Evolutionary conservation across 208 protist species (phyloP).

Genomic region (Leptomonas pyrrhocoris): DNA sequence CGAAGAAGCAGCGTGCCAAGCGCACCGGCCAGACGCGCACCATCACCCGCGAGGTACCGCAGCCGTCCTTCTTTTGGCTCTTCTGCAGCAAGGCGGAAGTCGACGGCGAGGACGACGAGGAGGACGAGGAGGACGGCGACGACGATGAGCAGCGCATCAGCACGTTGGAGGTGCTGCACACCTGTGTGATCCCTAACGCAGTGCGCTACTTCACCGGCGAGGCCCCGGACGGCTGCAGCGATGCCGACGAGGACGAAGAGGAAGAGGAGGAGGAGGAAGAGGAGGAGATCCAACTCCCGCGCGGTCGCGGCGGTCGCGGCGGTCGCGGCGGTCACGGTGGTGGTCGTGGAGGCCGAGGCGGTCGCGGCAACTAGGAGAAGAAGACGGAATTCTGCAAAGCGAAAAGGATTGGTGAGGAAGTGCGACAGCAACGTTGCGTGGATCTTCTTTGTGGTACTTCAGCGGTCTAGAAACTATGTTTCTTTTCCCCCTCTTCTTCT

Average conservation of each 20-base stretch:
- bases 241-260: constrained; percentile 76
- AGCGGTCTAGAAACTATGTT: neutral
- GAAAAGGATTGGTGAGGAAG: neutral
- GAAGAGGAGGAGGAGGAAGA: constrained; percentile 77
- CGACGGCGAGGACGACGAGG: constrained; percentile 29
- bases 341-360: neutral
- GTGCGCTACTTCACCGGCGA: constrained; percentile 89
- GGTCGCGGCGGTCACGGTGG: constrained; percentile 33
- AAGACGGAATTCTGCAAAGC: neutral
- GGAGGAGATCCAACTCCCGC: constrained; percentile 38
- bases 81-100: constrained; percentile 51
- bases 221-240: constrained; percentile 74
- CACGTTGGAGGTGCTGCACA: constrained; percentile 65
- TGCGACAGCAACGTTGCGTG: neutral
- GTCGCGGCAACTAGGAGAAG: constrained; percentile 31
- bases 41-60: constrained; percentile 47
- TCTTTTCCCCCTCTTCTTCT: neutral
- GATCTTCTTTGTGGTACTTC: neutral
- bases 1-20: constrained; percentile 63
- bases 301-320: constrained; percentile 40
- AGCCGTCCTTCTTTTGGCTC: constrained; percentile 81
- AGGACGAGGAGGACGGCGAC: constrained; percentile 49
- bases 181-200: constrained; percentile 74
- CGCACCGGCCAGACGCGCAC: constrained; percentile 51
- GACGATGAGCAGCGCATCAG: constrained; percentile 55